phyloP scores from a whole-genome alignment of 352 stramenopile genomes.

The Plasmopara halstedii region DNA sequence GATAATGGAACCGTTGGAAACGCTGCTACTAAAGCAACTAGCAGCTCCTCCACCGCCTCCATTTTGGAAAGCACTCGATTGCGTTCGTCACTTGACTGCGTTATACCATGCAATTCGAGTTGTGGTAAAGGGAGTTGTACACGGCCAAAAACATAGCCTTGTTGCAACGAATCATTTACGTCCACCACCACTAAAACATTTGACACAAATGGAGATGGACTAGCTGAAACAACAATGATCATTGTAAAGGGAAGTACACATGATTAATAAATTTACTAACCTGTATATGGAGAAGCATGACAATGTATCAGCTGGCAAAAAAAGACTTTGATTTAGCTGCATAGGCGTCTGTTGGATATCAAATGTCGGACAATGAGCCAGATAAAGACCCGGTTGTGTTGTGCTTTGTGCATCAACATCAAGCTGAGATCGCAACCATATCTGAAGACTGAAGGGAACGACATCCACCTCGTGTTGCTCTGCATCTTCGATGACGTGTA shows the following conservation, averaged over 20 bases:
- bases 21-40: conserved; percentile 32
- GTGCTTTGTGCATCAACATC: conserved; percentile 2
- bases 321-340: conserved; percentile 15
- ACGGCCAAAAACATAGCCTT: conserved; percentile 48
- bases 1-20: conserved; percentile 46
- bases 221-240: conserved; percentile 13
- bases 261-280: conserved; percentile 13
- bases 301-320: conserved; percentile 23
- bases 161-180: conserved; percentile 24
- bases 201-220: conserved; percentile 46
- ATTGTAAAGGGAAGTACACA: too few species aligned
- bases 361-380: conserved; percentile 5
- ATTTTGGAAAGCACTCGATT: conserved; percentile 18
- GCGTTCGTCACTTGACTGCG: not conserved
- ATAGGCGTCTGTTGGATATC: not conserved
- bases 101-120: not conserved
- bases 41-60: conserved; percentile 24
- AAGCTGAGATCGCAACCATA: conserved; percentile 12
- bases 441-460: conserved; percentile 17
- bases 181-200: conserved; percentile 47
- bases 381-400: conserved; percentile 17
- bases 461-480: conserved; percentile 23
- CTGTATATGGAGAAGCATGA: conserved; percentile 43
- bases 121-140: conserved; percentile 4
- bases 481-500: conserved; percentile 23